Evolutionary conservation across 495 filamentous ascomycete genomes (phyloP), one percentile per base, ranked within the genome.

Genomic region (Aspergillus campestris): DNA sequence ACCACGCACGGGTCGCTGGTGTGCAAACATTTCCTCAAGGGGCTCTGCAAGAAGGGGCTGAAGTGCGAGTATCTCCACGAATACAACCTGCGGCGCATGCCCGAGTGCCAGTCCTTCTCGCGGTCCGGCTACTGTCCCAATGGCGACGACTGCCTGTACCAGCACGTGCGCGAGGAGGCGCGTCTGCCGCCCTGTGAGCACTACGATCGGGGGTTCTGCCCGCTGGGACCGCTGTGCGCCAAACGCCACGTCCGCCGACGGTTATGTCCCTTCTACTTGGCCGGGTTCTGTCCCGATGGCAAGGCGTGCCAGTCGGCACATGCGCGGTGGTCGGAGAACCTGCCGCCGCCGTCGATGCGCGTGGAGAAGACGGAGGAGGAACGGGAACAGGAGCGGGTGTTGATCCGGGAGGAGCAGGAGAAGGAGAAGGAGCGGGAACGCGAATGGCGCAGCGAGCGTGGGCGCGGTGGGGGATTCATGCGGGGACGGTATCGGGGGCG

Each of bases 1-100:
- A 66, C 71, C 13, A 74, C 70, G 6, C 73, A 78, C 49, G 74
- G 75, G 34, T 81, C 75, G 9, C 75, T 95, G 0, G 89, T 98
- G 45, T 98, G 92, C 81, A 98, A 98, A 70, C 92, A 97, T 77
- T 98, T 94, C 81, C 81, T 97, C 51, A 86, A 94, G 53, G 89
- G 88, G 0, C 82, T 98, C 18, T 98, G 92, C 75, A 98, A 97
- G 64, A 97, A 97, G 65, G 94, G 91, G 31, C 78, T 92, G 49
- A 77, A 78, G 45, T 98, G 92, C 78, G 92, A 96, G 69, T 98
- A 95, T 60, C 73, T 95, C 46, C 92, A 98, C 70, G 91, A 95
- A 70, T 98, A 94, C 75, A 96, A 98, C 73, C 79, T 98, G 53
- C 83, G 92, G 39, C 87, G 89, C 66, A 94, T 95, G 91, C 88